Percentiles rank a stretch among this genome's conserved stretches.
Evolutionary conservation across 2,329 filamentous ascomycete genomes (phyloP).

Genomic region (Pezicula carpinea): DNA sequence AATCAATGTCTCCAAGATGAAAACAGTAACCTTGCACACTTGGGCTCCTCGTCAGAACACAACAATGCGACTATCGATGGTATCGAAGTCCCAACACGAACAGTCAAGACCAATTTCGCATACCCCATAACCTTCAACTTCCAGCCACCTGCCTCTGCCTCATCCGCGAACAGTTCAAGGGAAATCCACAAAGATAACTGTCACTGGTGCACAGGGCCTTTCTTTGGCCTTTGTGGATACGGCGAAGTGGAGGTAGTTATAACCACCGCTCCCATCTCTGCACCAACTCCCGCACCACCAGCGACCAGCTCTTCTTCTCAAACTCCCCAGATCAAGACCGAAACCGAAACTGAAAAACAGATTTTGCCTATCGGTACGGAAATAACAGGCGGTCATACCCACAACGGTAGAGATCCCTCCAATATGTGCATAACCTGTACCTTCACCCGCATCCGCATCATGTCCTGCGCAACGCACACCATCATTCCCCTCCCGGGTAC

Average conservation of each 20-base stretch:
- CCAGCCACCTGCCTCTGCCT: not conserved
- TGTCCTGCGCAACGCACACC: slow-evolving; percentile 14
- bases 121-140: slow-evolving; percentile 26
- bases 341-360: too few species aligned
- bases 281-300: not conserved
- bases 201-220: slow-evolving; percentile 17
- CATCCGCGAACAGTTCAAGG: slow-evolving; percentile 5
- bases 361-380: slow-evolving; percentile 16
- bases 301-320: not conserved
- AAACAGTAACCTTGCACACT: not conserved
- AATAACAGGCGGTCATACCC: slow-evolving; percentile 13
- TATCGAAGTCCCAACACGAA: slow-evolving; percentile 2
- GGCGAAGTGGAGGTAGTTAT: slow-evolving; percentile 8
- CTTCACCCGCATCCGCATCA: slow-evolving; percentile 11
- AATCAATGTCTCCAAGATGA: too few species aligned
- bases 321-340: too few species aligned
- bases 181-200: slow-evolving; percentile 10
- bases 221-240: slow-evolving; percentile 23
- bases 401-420: slow-evolving; percentile 9
- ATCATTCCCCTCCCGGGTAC: slow-evolving; percentile 7
- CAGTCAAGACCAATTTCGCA: slow-evolving; percentile 21
- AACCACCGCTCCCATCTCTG: not conserved
- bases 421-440: slow-evolving; percentile 25
- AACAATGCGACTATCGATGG: not conserved
- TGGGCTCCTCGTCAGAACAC: not conserved